phyloP scores from a whole-genome alignment of 805 yeast genomes.

The Kodamaea laetipori region DNA sequence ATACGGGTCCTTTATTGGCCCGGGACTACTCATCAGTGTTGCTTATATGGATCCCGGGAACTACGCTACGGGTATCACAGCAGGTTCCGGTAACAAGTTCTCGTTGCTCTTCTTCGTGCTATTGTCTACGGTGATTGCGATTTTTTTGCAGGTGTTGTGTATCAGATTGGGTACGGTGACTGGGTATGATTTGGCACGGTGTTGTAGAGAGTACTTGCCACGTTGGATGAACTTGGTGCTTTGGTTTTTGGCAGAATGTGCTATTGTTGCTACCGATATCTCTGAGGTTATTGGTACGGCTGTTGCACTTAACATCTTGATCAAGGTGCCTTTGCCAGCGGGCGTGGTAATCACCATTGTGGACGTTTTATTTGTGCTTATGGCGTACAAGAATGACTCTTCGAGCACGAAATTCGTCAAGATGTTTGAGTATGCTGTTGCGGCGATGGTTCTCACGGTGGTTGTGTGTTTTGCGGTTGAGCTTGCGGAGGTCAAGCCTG shows the following conservation, averaged over 20 bases:
- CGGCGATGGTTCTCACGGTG: slow-evolving; percentile 43
- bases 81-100: slow-evolving; percentile 48
- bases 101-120: slow-evolving; percentile 46
- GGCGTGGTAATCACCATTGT: slow-evolving; percentile 48
- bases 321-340: slow-evolving; percentile 50
- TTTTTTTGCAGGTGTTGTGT: slow-evolving; percentile 47
- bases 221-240: slow-evolving; percentile 37
- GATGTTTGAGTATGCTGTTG: slow-evolving; percentile 46
- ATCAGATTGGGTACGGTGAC: slow-evolving; percentile 52
- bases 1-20: slow-evolving; percentile 47
- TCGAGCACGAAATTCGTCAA: slow-evolving; percentile 37
- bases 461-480: slow-evolving; percentile 50
- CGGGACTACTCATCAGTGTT: slow-evolving; percentile 50
- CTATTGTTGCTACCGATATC: slow-evolving; percentile 54
- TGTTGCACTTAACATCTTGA: slow-evolving; percentile 48
- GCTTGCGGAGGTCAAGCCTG: slow-evolving; percentile 37
- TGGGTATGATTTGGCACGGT: slow-evolving; percentile 49
- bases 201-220: slow-evolving; percentile 45
- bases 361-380: slow-evolving; percentile 48
- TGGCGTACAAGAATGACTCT: slow-evolving; percentile 49
- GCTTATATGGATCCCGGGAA: slow-evolving; percentile 59
- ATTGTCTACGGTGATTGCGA: slow-evolving; percentile 47
- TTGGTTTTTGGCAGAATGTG: slow-evolving; percentile 49
- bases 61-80: slow-evolving; percentile 50
- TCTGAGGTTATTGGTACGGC: slow-evolving; percentile 59